A percentile compares a stretch with the other conserved stretches of the same genome.
phyloP scores from a whole-genome alignment of 495 filamentous ascomycete species.

The Talaromyces proteolyticus region DNA sequence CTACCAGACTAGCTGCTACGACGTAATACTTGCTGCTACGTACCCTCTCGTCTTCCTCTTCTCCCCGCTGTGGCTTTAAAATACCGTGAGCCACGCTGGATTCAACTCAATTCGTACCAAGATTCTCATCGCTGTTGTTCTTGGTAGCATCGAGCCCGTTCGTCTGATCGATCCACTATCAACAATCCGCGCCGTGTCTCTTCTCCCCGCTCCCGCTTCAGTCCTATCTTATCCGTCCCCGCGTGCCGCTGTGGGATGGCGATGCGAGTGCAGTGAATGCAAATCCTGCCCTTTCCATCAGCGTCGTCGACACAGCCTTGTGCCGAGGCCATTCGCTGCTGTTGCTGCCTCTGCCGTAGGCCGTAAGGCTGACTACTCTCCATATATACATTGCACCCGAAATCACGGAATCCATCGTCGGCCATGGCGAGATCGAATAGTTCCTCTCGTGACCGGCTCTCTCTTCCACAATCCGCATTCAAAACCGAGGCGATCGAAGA shows the following conservation, averaged over 20 bases:
- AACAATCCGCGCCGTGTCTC: too few species aligned
- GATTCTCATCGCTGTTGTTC: too few species aligned
- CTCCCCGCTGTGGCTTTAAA: neutral
- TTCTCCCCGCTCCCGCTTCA: neutral
- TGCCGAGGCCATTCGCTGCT: neutral
- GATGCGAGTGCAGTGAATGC: neutral
- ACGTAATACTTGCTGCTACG: too few species aligned
- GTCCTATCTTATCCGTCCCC: neutral
- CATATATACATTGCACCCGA: neutral
- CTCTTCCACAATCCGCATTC: conserved; percentile 7
- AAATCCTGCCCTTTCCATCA: neutral
- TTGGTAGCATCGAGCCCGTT: neutral
- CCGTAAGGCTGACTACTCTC: neutral
- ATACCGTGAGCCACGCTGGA: neutral
- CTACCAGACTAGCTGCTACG: too few species aligned
- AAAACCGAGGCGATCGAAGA: conserved; percentile 21
- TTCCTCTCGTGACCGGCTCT: neutral
- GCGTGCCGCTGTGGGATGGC: neutral
- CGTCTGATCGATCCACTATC: neutral
- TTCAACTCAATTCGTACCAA: neutral
- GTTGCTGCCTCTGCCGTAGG: neutral
- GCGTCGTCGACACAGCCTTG: neutral
- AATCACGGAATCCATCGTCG: neutral
- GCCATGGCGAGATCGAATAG: neutral
- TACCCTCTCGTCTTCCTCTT: too few species aligned